phyloP scores from a whole-genome alignment of 2,329 filamentous ascomycete genomes.

The Raffaelea arxii region DNA sequence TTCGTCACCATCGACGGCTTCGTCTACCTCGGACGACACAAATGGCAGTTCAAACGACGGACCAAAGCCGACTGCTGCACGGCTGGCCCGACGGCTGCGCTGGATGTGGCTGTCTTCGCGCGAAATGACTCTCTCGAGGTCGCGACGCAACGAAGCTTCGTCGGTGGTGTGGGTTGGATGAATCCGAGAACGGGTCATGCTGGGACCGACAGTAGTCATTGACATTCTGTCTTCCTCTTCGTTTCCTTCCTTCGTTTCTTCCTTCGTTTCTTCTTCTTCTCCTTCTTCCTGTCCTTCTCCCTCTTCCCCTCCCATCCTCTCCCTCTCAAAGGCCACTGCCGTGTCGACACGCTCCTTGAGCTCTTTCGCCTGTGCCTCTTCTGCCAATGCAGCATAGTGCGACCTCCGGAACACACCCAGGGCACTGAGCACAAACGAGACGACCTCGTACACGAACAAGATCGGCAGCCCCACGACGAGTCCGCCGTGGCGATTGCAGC shows the following conservation, averaged over 20 bases:
- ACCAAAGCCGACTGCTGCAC: not conserved
- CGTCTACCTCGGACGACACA: not conserved
- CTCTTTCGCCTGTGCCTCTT: constrained; percentile 15
- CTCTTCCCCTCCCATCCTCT: not conserved
- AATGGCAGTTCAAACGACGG: not conserved
- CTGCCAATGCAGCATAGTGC: constrained; percentile 20
- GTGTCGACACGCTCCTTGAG: constrained; percentile 17
- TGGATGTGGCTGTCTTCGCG: not conserved
- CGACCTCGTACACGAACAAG: constrained; percentile 28
- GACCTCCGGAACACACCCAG: constrained; percentile 20
- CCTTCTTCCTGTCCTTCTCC: not conserved
- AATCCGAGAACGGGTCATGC: too few species aligned
- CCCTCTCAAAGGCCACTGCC: constrained; percentile 17
- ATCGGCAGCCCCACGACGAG: constrained; percentile 30
- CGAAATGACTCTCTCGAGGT: not conserved
- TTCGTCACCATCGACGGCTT: not conserved
- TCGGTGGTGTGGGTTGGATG: too few species aligned
- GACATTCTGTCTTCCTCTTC: too few species aligned
- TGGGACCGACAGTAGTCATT: too few species aligned
- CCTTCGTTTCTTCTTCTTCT: not conserved
- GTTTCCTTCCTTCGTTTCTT: too few species aligned
- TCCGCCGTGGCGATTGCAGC: constrained; percentile 26
- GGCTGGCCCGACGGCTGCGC: not conserved
- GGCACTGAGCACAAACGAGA: constrained; percentile 13
- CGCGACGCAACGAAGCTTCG: not conserved